Conservation (phyloP, 345 rosid genomes). For the Populus simonii region DNA sequence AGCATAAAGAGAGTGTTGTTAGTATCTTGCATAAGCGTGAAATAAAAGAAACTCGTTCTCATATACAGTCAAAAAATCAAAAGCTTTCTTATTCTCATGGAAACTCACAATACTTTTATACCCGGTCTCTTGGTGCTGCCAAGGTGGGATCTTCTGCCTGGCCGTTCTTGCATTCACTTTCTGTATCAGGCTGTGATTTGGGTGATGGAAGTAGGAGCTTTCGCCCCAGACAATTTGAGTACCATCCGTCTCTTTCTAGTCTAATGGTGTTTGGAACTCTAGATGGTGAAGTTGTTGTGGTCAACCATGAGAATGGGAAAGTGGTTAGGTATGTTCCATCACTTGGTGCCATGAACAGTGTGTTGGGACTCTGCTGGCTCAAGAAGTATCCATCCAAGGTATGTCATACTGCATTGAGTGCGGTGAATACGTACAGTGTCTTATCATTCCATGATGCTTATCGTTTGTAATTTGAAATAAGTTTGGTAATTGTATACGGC, state of each 20-base stretch:
- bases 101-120: slow-evolving; percentile 54
- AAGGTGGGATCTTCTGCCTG: slow-evolving; percentile 77
- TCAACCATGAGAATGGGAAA: slow-evolving; percentile 85
- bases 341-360: slow-evolving; percentile 67
- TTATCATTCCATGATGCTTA: neutral
- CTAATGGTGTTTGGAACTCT: slow-evolving; percentile 88
- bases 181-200: slow-evolving; percentile 38
- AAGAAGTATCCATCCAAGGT: slow-evolving; percentile 80
- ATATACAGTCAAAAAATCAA: slow-evolving; percentile 20
- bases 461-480: neutral
- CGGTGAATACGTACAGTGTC: neutral
- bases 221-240: slow-evolving; percentile 95
- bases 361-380: slow-evolving; percentile 97
- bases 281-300: slow-evolving; percentile 86
- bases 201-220: slow-evolving; percentile 45
- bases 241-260: slow-evolving; percentile 74
- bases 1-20: slow-evolving; percentile 64
- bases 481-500: neutral
- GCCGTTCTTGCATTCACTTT: slow-evolving; percentile 73
- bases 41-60: slow-evolving; percentile 43
- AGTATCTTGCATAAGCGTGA: slow-evolving; percentile 72
- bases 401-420: slow-evolving; percentile 16
- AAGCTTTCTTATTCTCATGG: slow-evolving; percentile 33
- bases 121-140: slow-evolving; percentile 84
- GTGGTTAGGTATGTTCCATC: slow-evolving; percentile 69